These are phyloP conservation scores for Colletotrichum sojae DNA, from an alignment of 2,329 filamentous ascomycete species.

Conservation along the genomic window DNA sequence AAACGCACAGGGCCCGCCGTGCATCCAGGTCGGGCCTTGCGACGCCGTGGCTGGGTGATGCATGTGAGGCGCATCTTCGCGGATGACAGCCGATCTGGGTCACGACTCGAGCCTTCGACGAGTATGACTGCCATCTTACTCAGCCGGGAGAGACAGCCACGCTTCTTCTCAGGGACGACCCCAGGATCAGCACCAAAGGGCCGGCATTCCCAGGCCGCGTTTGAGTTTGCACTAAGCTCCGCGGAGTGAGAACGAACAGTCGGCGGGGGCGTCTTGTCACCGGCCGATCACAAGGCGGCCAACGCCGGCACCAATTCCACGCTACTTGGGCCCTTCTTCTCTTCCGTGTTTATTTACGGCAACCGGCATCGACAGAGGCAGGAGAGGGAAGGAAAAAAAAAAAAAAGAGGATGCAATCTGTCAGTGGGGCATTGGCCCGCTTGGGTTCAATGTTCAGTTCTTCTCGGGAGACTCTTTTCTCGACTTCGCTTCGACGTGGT, in stretches of 20 bases:
- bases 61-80: neutral
- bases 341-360: neutral
- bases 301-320: neutral
- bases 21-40: neutral
- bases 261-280: neutral
- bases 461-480: conserved; percentile 11
- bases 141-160: neutral
- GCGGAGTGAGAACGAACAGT: conserved; percentile 4
- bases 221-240: conserved; percentile 21
- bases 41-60: neutral
- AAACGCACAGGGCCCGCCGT: too few relatives aligned
- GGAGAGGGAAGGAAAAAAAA: neutral
- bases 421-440: conserved; percentile 3
- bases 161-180: neutral
- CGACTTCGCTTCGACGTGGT: neutral
- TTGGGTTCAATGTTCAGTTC: neutral
- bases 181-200: conserved; percentile 5
- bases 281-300: conserved; percentile 20
- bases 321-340: neutral
- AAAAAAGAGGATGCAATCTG: neutral
- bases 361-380: neutral
- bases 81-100: neutral
- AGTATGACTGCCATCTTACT: conserved; percentile 20
- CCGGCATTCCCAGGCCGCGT: conserved; percentile 14
- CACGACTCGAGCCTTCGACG: conserved; percentile 3